Percentiles rank a stretch among this genome's conserved stretches.
These are phyloP conservation scores for Schwanniomyces sp. DNA, from an alignment of 805 yeast genomes.

Conservation along the genomic window DNA sequence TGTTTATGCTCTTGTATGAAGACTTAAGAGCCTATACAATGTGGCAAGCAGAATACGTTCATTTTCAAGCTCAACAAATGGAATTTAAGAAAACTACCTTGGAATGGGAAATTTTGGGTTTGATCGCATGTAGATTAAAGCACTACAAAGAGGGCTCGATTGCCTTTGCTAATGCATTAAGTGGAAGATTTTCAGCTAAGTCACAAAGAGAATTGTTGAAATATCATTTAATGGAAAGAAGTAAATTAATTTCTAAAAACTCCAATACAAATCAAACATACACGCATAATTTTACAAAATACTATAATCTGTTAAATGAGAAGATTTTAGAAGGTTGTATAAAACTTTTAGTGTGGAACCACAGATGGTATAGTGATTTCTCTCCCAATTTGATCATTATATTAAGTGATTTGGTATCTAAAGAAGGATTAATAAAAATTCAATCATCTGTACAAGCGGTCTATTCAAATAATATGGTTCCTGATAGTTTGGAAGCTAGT, in stretches of 20 bases:
- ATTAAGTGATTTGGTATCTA: conserved; percentile 60
- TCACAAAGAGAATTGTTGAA: conserved; percentile 73
- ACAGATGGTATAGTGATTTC: conserved; percentile 94
- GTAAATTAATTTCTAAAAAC: conserved; percentile 32
- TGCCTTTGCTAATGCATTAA: conserved; percentile 75
- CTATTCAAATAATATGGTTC: conserved; percentile 41
- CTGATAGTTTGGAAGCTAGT: conserved; percentile 15
- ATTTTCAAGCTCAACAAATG: conserved; percentile 84
- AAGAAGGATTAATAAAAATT: conserved; percentile 78
- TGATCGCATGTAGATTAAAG: conserved; percentile 79
- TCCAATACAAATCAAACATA: conserved; percentile 13
- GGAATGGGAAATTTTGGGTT: conserved; percentile 93
- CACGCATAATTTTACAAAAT: conserved; percentile 36
- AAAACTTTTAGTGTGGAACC: conserved; percentile 93
- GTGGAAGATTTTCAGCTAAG: conserved; percentile 75
- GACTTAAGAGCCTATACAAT: conserved; percentile 81
- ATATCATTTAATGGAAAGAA: conserved; percentile 56
- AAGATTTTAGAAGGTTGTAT: conserved; percentile 68
- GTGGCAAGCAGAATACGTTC: conserved; percentile 91
- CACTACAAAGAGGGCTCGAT: conserved; percentile 84
- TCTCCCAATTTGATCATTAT: conserved; percentile 65
- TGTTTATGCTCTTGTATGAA: conserved; percentile 67
- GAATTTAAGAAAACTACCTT: conserved; percentile 73
- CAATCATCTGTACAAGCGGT: conserved; percentile 69
- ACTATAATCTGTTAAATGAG: conserved; percentile 46